Evolutionary conservation across 163 green algal species (phyloP).

Genomic region (Scenedesmus sp.): DNA sequence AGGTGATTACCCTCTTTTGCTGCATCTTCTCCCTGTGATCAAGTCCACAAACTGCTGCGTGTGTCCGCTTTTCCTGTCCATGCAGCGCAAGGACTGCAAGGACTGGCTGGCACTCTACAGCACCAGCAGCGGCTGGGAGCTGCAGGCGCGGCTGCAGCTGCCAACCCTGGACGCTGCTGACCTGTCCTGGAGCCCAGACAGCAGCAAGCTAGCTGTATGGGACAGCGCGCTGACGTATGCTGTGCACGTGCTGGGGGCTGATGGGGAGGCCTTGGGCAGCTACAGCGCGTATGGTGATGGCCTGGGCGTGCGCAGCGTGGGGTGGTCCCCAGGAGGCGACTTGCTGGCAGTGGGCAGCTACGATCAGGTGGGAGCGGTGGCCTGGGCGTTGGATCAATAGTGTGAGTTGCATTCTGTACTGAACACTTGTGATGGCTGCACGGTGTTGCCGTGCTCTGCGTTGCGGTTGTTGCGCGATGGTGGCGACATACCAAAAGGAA

Average conservation of each 20-base stretch:
- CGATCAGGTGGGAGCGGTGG: conserved; percentile 71
- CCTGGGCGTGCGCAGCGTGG: conserved; percentile 80
- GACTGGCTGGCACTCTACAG: conserved; percentile 78
- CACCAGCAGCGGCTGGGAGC: conserved; percentile 37
- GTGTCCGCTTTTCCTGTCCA: neutral
- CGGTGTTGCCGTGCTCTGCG: too few species aligned
- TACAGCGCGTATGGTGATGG: conserved; percentile 77
- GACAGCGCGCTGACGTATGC: conserved; percentile 69
- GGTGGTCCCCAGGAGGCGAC: conserved; percentile 84
- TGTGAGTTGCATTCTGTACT: too few species aligned
- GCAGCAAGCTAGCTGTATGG: conserved; percentile 82
- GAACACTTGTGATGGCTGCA: too few species aligned
- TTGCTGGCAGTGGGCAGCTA: conserved; percentile 89
- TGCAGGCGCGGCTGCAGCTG: conserved; percentile 40
- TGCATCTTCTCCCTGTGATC: too few species aligned
- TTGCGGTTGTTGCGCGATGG: neutral
- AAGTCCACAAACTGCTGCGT: too few species aligned
- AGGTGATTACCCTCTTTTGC: too few species aligned
- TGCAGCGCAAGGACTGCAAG: conserved; percentile 82
- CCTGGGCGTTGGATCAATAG: too few species aligned
- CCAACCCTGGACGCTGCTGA: conserved; percentile 80
- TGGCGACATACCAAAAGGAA: neutral
- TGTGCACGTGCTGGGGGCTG: conserved; percentile 67
- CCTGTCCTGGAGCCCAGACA: conserved; percentile 86
- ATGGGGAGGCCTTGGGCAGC: conserved; percentile 70